phyloP scores from a whole-genome alignment of 352 stramenopile species.

The Phytophthora boehmeriae region DNA sequence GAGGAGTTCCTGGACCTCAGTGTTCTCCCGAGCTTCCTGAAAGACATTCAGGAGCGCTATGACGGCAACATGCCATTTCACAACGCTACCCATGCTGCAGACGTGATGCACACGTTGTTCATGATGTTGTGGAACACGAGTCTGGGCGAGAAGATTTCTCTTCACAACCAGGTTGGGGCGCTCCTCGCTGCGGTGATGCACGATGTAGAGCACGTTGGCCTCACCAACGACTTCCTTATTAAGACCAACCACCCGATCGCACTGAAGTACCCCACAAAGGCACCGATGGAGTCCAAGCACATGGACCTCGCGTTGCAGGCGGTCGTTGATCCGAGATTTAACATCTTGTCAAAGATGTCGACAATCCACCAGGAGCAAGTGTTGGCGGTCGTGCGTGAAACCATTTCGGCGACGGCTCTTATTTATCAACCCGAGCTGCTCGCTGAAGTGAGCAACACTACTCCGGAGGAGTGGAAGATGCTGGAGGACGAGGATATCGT shows the following conservation, averaged over 20 bases:
- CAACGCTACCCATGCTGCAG: conserved; percentile 79
- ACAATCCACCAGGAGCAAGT: conserved; percentile 55
- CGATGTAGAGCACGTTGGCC: conserved; percentile 78
- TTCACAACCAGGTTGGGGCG: conserved; percentile 73
- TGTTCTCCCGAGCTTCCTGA: conserved; percentile 55
- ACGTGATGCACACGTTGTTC: conserved; percentile 84
- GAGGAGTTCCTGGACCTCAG: conserved; percentile 62
- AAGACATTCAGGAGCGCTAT: conserved; percentile 70
- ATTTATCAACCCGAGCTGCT: conserved; percentile 84
- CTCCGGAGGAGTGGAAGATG: conserved; percentile 47
- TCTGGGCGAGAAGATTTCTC: conserved; percentile 53
- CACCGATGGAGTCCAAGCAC: conserved; percentile 85
- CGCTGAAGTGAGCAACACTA: conserved; percentile 47
- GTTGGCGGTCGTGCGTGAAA: conserved; percentile 60
- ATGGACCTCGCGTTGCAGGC: conserved; percentile 58
- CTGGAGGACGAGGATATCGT: conserved; percentile 32
- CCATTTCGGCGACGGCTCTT: conserved; percentile 76
- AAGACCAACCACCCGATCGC: conserved; percentile 77
- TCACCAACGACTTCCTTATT: conserved; percentile 83
- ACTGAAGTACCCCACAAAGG: conserved; percentile 54
- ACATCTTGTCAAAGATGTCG: conserved; percentile 64
- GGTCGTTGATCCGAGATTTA: conserved; percentile 50
- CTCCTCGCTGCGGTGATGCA: conserved; percentile 83
- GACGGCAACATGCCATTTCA: conserved; percentile 76
- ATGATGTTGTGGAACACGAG: conserved; percentile 66